Percentiles rank a stretch among this genome's conserved stretches.
These are phyloP conservation scores for Phoma herbarum DNA, from an alignment of 2,329 filamentous ascomycete species.

Conservation along the genomic window DNA sequence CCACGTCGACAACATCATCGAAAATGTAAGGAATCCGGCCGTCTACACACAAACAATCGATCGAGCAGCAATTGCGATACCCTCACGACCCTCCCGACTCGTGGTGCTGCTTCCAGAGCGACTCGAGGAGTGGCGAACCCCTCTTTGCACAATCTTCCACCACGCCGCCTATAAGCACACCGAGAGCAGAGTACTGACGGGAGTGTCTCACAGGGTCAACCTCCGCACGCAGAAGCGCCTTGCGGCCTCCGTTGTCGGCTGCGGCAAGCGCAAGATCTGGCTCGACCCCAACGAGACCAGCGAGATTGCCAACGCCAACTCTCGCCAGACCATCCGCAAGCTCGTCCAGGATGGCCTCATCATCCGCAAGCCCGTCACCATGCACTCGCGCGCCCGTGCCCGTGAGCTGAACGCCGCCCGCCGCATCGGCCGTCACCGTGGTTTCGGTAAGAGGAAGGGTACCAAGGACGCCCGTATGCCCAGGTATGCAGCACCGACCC, in stretches of 20 bases:
- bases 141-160: conserved; percentile 40
- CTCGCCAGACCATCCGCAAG: conserved; percentile 99
- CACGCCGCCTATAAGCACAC: conserved; percentile 30
- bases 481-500: conserved; percentile 68
- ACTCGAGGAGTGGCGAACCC: conserved; percentile 46
- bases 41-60: conserved; percentile 23
- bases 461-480: conserved; percentile 99
- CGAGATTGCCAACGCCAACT: conserved; percentile 99
- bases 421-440: conserved; percentile 95
- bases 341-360: conserved; percentile 99
- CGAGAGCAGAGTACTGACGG: conserved; percentile 42
- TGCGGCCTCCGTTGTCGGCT: conserved; percentile 97
- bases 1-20: conserved; percentile 51
- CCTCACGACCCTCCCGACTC: conserved; percentile 31
- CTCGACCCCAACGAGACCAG: conserved; percentile 99
- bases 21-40: conserved; percentile 53
- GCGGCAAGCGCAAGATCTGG: conserved; percentile 99
- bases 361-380: conserved; percentile 99
- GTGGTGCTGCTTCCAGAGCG: conserved; percentile 34
- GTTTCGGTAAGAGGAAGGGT: conserved; percentile 99
- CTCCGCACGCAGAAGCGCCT: conserved; percentile 99
- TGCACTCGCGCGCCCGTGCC: conserved; percentile 98
- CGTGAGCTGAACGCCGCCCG: conserved; percentile 94
- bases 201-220: conserved; percentile 80
- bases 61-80: conserved; percentile 32